Evolutionary conservation across 176 grass and related monocot genomes (phyloP).

Genomic region (Musa acuminata): DNA sequence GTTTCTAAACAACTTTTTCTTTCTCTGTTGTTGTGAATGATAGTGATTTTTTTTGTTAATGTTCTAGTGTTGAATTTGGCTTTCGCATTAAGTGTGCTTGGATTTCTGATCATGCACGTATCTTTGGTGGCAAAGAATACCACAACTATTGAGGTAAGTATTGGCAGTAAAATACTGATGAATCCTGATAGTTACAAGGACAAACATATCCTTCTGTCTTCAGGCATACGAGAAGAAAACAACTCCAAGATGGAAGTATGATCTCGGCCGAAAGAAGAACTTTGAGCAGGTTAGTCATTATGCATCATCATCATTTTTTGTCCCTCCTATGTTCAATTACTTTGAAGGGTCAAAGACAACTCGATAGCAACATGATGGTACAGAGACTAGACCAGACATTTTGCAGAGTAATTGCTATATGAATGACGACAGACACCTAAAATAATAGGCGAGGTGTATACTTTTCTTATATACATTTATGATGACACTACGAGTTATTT

Average conservation of each 20-base stretch:
- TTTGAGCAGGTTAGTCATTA: constrained; percentile 60
- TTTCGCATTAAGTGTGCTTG: constrained; percentile 76
- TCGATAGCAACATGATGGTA: no score
- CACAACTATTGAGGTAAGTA: constrained; percentile 79
- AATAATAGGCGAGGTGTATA: background rate
- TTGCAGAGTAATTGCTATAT: no score
- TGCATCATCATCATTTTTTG: background rate
- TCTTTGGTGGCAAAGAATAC: constrained; percentile 79
- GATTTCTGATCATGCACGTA: constrained; percentile 92
- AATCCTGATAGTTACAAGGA: background rate
- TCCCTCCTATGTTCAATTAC: background rate
- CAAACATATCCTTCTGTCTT: constrained; percentile 13
- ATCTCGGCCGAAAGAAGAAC: constrained; percentile 90
- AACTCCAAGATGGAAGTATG: constrained; percentile 71
- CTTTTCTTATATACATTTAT: background rate
- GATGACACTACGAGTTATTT: no score
- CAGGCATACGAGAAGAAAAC: constrained; percentile 96
- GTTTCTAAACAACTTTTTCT: constrained; percentile 8
- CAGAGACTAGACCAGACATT: no score
- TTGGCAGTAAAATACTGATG: background rate
- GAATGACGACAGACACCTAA: background rate
- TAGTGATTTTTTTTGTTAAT: constrained; percentile 11
- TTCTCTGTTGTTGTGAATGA: background rate
- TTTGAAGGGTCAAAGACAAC: no score
- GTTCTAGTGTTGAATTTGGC: constrained; percentile 79